These are phyloP conservation scores for Lachancea quebecensis DNA, from an alignment of 805 yeast species.

Conservation along the genomic window DNA sequence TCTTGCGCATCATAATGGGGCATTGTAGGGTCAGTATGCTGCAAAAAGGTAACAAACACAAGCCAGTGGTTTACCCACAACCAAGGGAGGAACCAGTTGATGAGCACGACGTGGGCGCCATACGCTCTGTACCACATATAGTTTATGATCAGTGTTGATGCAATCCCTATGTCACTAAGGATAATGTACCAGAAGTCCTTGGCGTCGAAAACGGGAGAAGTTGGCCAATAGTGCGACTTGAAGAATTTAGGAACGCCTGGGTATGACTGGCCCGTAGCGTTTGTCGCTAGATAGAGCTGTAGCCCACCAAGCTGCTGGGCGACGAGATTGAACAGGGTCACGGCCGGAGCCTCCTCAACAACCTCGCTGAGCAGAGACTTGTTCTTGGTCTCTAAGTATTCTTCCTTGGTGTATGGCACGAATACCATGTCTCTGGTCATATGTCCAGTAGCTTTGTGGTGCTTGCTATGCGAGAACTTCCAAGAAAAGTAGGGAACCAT, in stretches of 20 bases:
- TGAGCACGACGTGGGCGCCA: constrained; percentile 55
- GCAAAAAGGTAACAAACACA: constrained; percentile 77
- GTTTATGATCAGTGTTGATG: constrained; percentile 43
- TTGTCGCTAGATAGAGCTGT: constrained; percentile 55
- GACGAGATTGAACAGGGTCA: constrained; percentile 47
- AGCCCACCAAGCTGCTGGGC: constrained; percentile 75
- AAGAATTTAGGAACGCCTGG: constrained; percentile 41
- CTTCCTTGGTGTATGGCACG: constrained; percentile 62
- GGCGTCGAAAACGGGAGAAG: constrained; percentile 65
- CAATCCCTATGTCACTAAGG: constrained; percentile 66
- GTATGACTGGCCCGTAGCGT: constrained; percentile 71
- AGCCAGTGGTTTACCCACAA: constrained; percentile 84
- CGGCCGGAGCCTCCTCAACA: constrained; percentile 68
- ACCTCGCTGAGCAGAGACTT: constrained; percentile 43
- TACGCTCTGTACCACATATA: constrained; percentile 54
- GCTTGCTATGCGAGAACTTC: constrained; percentile 79
- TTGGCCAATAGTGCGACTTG: constrained; percentile 65
- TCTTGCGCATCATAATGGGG: constrained; percentile 71
- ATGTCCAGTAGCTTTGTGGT: constrained; percentile 87
- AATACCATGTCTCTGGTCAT: constrained; percentile 77
- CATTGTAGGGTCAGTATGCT: constrained; percentile 72
- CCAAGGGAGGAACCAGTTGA: constrained; percentile 73
- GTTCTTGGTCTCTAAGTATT: constrained; percentile 36
- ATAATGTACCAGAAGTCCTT: constrained; percentile 67
- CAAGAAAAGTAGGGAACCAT: constrained; percentile 84